Evolutionary conservation across 2,329 filamentous ascomycete genomes (phyloP).

Genomic region (Claviceps paspali): DNA sequence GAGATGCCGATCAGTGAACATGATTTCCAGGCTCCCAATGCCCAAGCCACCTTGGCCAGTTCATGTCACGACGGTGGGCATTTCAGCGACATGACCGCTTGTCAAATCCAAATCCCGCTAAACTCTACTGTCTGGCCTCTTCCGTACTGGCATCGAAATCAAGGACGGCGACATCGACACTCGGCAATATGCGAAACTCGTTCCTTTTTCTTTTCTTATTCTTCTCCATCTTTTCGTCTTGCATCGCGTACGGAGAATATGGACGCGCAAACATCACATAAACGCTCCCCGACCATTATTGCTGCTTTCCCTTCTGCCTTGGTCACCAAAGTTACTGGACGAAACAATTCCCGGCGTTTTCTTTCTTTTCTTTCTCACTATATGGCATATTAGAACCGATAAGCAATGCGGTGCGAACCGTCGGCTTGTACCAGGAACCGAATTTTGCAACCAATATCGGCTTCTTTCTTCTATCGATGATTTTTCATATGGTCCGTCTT

Average conservation of each 20-base stretch:
- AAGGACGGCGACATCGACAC: not conserved
- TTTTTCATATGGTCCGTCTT: not conserved
- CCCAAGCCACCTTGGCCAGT: too few relatives aligned
- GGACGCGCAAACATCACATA: conserved; percentile 4
- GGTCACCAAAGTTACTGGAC: conserved; percentile 2
- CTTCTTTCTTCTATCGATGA: not conserved
- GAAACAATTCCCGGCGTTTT: conserved; percentile 7
- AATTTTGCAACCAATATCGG: not conserved
- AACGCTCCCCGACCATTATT: not conserved
- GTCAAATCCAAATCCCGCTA: too few relatives aligned
- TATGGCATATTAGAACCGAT: conserved; percentile 3
- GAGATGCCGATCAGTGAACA: conserved; percentile 20
- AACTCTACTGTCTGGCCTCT: too few relatives aligned
- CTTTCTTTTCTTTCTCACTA: not conserved
- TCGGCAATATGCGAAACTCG: not conserved
- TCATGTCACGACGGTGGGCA: too few relatives aligned
- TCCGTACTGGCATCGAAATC: not conserved
- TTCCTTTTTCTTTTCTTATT: not conserved
- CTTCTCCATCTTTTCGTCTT: conserved; percentile 1
- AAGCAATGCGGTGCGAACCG: not conserved
- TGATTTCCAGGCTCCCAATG: too few relatives aligned
- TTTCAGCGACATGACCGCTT: too few relatives aligned
- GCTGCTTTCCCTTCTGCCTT: not conserved
- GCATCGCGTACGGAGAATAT: conserved; percentile 4
- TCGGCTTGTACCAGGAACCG: not conserved